Evolutionary conservation across 2,329 filamentous ascomycete species (phyloP).

Genomic region (Piedraia hortae): DNA sequence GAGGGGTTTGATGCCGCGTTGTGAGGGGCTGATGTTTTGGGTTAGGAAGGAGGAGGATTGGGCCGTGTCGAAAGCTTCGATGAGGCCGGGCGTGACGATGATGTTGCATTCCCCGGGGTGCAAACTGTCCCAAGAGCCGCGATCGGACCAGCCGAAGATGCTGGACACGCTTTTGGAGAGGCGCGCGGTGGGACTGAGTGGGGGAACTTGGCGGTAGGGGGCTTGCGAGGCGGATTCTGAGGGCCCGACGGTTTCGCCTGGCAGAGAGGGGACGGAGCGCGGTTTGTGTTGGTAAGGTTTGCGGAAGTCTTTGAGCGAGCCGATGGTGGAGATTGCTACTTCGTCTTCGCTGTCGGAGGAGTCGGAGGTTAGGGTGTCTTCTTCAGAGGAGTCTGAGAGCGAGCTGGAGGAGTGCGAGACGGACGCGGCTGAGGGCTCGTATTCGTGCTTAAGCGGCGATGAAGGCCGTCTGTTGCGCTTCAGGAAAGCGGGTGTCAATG

Average conservation of each 20-base stretch:
- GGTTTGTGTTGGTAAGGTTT: slow-evolving; percentile 9
- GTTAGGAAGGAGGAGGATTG: slow-evolving; percentile 20
- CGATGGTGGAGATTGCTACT: slow-evolving; percentile 7
- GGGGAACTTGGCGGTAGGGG: slow-evolving; percentile 28
- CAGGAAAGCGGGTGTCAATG: slow-evolving; percentile 13
- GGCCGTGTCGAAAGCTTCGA: slow-evolving; percentile 32
- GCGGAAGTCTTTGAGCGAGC: slow-evolving; percentile 12
- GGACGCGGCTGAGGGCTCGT: slow-evolving; percentile 55
- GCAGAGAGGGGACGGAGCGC: slow-evolving; percentile 3
- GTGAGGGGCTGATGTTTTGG: slow-evolving; percentile 15
- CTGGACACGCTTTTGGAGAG: slow-evolving; percentile 29
- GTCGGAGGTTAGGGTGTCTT: slow-evolving; percentile 19
- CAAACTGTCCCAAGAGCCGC: slow-evolving; percentile 31
- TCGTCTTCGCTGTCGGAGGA: slow-evolving; percentile 31
- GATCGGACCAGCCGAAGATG: slow-evolving; percentile 36
- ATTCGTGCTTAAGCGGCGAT: slow-evolving; percentile 90
- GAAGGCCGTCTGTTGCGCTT: slow-evolving; percentile 42
- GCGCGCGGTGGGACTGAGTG: slow-evolving; percentile 12
- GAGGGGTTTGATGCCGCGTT: slow-evolving; percentile 20
- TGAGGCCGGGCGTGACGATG: slow-evolving; percentile 33
- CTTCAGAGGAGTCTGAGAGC: slow-evolving; percentile 23
- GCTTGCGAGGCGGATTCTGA: slow-evolving; percentile 63
- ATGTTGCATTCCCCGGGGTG: slow-evolving; percentile 35
- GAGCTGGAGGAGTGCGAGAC: slow-evolving; percentile 32
- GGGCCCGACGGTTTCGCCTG: slow-evolving; percentile 27